Percentiles rank a stretch among this genome's conserved stretches.
phyloP scores from a whole-genome alignment of 2,329 filamentous ascomycete species.

The Phialocephala subalpina region DNA sequence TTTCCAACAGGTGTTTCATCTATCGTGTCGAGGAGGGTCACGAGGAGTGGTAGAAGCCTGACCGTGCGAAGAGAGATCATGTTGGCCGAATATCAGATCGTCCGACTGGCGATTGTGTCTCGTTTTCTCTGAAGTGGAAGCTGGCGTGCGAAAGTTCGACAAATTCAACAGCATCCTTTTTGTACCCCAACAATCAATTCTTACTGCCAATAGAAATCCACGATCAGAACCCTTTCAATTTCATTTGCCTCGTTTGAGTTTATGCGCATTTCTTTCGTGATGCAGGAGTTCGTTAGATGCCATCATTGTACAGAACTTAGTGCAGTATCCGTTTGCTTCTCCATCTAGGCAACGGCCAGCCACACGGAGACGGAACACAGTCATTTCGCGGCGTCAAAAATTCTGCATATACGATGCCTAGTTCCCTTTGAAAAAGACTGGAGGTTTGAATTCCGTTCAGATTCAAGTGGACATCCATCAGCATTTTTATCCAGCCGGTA shows the following conservation, averaged over 20 bases:
- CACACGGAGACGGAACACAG: too few species aligned
- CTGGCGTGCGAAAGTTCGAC: background rate
- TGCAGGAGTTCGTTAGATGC: background rate
- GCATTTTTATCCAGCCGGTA: too few species aligned
- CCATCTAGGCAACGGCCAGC: background rate
- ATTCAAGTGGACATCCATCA: too few species aligned
- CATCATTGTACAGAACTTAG: background rate
- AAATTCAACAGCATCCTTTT: background rate
- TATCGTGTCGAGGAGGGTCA: background rate
- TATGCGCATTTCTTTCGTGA: background rate
- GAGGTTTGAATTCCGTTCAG: too few species aligned
- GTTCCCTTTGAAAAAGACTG: too few species aligned
- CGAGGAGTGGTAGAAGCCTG: background rate
- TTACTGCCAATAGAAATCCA: background rate
- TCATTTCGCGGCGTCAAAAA: too few species aligned
- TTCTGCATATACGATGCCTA: too few species aligned
- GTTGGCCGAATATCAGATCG: background rate
- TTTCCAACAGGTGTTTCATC: background rate
- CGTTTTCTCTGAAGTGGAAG: too few species aligned
- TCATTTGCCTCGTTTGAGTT: background rate
- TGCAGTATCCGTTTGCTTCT: background rate
- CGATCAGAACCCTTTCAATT: background rate
- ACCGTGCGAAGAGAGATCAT: slow-evolving; percentile 1
- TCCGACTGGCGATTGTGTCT: background rate
- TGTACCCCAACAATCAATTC: background rate